Conservation (phyloP, 2,329 filamentous ascomycete species). For the Graphilbum sp. region DNA sequence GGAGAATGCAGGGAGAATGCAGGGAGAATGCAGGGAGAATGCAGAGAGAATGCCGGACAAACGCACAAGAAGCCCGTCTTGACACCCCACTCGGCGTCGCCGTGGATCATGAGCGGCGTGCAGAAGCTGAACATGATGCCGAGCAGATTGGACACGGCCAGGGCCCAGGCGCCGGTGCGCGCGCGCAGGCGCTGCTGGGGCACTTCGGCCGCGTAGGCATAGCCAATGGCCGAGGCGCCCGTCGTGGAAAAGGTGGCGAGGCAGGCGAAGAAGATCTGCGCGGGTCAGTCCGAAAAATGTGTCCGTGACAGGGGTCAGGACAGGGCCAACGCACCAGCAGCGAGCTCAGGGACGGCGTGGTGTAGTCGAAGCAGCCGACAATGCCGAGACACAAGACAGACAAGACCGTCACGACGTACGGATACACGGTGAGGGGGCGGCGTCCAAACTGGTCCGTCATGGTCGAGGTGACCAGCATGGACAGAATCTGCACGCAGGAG, state of each 20-base stretch:
- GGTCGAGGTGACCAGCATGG: conserved; percentile 20
- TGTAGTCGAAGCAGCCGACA: conserved; percentile 23
- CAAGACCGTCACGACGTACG: conserved; percentile 19
- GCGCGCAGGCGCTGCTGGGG: conserved; percentile 23
- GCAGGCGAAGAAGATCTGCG: conserved; percentile 26
- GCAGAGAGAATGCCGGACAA: not conserved
- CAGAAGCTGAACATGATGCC: conserved; percentile 28
- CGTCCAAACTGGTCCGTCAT: conserved; percentile 20
- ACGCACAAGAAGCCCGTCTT: conserved; percentile 27
- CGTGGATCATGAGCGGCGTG: conserved; percentile 27
- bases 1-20: not conserved
- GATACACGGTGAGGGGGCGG: conserved; percentile 22
- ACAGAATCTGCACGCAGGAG: conserved; percentile 23
- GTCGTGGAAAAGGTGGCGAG: conserved; percentile 24
- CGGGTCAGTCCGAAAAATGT: no score
- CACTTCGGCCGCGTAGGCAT: conserved; percentile 24
- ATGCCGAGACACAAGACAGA: conserved; percentile 22
- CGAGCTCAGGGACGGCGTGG: conserved; percentile 16
- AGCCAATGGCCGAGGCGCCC: conserved; percentile 24
- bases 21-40: not conserved
- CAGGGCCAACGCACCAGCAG: not conserved
- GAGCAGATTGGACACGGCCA: conserved; percentile 22
- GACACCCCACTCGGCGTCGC: conserved; percentile 21
- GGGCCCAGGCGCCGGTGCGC: conserved; percentile 19
- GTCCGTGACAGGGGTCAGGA: not conserved